These are phyloP conservation scores for Globisporangium mamillatum DNA, from an alignment of 352 stramenopile species.

Conservation along the genomic window DNA sequence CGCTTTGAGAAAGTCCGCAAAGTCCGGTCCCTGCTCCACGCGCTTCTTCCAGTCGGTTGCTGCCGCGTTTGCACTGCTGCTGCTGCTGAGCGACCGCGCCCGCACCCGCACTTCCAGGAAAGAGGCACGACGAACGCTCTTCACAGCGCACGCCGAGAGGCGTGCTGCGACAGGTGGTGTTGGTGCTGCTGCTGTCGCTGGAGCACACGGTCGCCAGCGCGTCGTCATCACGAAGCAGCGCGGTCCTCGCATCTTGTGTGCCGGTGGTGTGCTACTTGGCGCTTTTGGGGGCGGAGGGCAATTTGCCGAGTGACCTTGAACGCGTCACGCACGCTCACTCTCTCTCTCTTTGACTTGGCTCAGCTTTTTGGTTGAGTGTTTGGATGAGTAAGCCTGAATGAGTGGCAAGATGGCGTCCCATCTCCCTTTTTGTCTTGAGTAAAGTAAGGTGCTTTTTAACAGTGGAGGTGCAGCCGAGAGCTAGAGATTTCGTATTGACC, in stretches of 20 bases:
- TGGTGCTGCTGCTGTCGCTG: neutral
- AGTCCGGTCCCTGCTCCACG: slow-evolving; percentile 27
- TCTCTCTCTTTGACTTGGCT: neutral
- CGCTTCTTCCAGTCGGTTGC: slow-evolving; percentile 31
- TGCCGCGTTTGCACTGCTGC: neutral
- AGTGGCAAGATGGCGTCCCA: neutral
- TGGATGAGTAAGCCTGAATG: neutral
- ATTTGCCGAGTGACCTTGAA: slow-evolving; percentile 7
- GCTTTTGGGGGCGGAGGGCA: neutral
- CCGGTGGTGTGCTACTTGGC: neutral
- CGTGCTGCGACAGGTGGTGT: neutral
- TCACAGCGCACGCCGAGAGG: neutral
- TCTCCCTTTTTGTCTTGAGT: neutral
- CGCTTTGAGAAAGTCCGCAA: slow-evolving; percentile 37
- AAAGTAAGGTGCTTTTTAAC: neutral
- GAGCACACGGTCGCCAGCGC: neutral
- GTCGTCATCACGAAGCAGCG: neutral
- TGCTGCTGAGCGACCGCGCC: neutral
- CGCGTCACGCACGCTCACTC: neutral
- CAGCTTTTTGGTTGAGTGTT: neutral
- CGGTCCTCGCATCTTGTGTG: neutral
- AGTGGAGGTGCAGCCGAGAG: too few relatives aligned
- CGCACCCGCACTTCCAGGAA: too few relatives aligned
- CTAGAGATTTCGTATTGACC: too few relatives aligned
- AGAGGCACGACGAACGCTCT: neutral